Percentiles rank a stretch among this genome's conserved stretches.
These are phyloP conservation scores for Metarhizium guizhouense DNA, from an alignment of 2,329 filamentous ascomycete species.

Conservation along the genomic window DNA sequence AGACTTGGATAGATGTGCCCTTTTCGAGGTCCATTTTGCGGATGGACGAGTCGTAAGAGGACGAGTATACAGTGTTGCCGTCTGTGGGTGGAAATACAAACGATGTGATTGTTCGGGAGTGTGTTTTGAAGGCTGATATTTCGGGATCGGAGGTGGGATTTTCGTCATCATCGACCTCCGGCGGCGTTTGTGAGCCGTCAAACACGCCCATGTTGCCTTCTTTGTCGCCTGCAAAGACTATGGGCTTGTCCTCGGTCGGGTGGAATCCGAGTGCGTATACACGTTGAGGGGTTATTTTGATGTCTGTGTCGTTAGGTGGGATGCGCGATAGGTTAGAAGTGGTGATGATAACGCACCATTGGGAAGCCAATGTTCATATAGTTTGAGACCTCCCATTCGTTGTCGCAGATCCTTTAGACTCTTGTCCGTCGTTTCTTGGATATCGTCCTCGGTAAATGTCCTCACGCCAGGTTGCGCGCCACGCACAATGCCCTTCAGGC, in stretches of 20 bases:
- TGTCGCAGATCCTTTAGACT: conserved; percentile 64
- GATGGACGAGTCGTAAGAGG: conserved; percentile 90
- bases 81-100: conserved; percentile 72
- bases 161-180: conserved; percentile 56
- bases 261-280: conserved; percentile 86
- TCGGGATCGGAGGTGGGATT: conserved; percentile 60
- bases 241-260: conserved; percentile 72
- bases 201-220: conserved; percentile 85
- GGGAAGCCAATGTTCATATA: conserved; percentile 80
- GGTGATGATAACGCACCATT: conserved; percentile 43
- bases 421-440: conserved; percentile 69
- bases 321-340: background rate
- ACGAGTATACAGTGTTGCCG: conserved; percentile 66
- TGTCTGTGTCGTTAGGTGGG: conserved; percentile 42
- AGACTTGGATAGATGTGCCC: conserved; percentile 71
- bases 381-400: conserved; percentile 64
- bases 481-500: conserved; percentile 48
- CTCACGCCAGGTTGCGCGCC: conserved; percentile 72
- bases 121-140: conserved; percentile 86
- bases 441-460: conserved; percentile 79
- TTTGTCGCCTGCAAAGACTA: conserved; percentile 93
- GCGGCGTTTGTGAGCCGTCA: conserved; percentile 66
- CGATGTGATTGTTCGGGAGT: conserved; percentile 78
- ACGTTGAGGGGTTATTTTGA: conserved; percentile 83
- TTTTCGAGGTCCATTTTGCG: conserved; percentile 77